Conservation (phyloP, 2,329 filamentous ascomycete genomes). For the Tolypocladium ovalisporum region DNA sequence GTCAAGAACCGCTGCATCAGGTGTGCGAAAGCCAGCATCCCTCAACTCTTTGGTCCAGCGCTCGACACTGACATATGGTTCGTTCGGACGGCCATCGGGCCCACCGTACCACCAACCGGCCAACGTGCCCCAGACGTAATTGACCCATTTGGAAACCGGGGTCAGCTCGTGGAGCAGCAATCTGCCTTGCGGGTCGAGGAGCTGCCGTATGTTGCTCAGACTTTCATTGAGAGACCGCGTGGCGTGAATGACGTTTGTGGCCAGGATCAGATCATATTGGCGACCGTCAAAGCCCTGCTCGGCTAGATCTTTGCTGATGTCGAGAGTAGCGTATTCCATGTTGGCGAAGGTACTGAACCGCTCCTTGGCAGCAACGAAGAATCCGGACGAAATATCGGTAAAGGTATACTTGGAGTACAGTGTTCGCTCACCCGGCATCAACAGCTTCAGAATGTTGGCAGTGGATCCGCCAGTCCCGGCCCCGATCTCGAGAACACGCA, state of each 20-base stretch:
- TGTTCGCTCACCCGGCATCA: slow-evolving; percentile 6
- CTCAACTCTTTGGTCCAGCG: slow-evolving; percentile 16
- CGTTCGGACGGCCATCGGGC: slow-evolving; percentile 10
- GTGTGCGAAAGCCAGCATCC: slow-evolving; percentile 8
- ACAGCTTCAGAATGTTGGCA: neutral
- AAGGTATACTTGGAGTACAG: slow-evolving; percentile 7
- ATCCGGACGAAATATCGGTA: slow-evolving; percentile 18
- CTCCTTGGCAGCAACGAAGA: slow-evolving; percentile 17
- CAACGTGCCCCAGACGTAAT: neutral
- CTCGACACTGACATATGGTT: slow-evolving; percentile 11
- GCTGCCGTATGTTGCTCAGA: neutral
- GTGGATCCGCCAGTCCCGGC: slow-evolving; percentile 20
- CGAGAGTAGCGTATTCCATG: slow-evolving; percentile 15
- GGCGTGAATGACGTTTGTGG: neutral
- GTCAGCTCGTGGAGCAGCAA: neutral
- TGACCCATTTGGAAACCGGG: neutral
- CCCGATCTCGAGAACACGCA: slow-evolving; percentile 28
- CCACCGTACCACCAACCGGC: slow-evolving; percentile 23
- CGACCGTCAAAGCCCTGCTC: slow-evolving; percentile 1
- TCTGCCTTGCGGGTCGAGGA: neutral
- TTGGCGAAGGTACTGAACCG: slow-evolving; percentile 13
- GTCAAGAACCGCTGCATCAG: neutral
- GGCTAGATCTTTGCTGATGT: slow-evolving; percentile 4
- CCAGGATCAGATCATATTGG: neutral
- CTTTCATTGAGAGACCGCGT: neutral